These are phyloP conservation scores for Solanum neorickii DNA, from an alignment of 257 asterid genomes.

Conservation along the genomic window DNA sequence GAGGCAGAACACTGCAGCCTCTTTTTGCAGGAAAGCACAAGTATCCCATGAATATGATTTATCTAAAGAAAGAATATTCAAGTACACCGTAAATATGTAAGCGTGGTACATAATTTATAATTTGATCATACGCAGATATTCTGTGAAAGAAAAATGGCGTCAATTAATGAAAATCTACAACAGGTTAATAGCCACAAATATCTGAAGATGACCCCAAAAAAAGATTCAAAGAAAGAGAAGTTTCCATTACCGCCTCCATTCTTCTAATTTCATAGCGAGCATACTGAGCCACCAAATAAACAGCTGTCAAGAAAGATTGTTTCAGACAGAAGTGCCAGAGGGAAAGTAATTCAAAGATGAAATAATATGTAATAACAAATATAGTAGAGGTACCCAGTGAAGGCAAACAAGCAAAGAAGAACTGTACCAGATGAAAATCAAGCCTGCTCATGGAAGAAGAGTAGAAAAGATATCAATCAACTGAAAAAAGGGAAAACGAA, in stretches of 20 bases:
- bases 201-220: not conserved
- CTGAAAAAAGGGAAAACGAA: no score
- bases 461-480: not conserved
- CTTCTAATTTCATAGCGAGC: constrained; percentile 90
- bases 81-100: not conserved
- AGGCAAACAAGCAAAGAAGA: constrained; percentile 84
- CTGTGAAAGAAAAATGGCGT: not conserved
- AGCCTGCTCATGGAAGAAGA: constrained; percentile 31
- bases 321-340: not conserved
- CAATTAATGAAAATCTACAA: not conserved
- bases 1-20: not conserved
- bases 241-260: constrained; percentile 79
- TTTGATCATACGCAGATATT: not conserved
- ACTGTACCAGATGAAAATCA: constrained; percentile 92
- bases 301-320: constrained; percentile 48
- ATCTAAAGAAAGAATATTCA: not conserved
- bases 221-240: not conserved
- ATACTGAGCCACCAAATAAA: constrained; percentile 86
- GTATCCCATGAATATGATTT: not conserved
- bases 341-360: not conserved
- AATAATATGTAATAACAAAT: not conserved
- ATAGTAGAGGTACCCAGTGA: constrained; percentile 53
- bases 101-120: not conserved
- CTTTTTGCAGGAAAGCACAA: not conserved
- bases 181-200: not conserved